Percentiles rank a stretch among this genome's conserved stretches.
phyloP scores from a whole-genome alignment of 2,329 filamentous ascomycete genomes.

The Ceratocystis smalleyi region DNA sequence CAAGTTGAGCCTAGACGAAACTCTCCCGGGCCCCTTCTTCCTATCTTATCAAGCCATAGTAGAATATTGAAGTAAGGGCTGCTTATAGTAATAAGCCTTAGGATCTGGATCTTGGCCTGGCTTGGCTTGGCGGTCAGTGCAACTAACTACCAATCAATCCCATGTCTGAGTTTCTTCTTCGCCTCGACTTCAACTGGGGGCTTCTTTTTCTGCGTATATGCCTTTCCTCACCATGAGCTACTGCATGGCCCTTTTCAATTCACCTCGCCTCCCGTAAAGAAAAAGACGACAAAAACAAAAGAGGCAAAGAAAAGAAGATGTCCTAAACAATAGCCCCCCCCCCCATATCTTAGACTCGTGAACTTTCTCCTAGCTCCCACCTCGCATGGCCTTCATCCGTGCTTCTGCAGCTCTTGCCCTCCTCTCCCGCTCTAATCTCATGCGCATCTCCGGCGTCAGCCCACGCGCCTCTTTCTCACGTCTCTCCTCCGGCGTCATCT shows the following conservation, averaged over 20 bases:
- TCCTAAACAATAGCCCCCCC: neutral
- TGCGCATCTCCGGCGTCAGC: slow-evolving; percentile 72
- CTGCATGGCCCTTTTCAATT: no score
- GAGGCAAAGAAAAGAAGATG: neutral
- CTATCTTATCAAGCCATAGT: neutral
- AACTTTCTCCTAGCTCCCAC: slow-evolving; percentile 17
- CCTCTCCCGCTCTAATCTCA: slow-evolving; percentile 71
- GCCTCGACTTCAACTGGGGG: no score
- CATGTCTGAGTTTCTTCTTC: no score
- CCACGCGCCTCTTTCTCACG: slow-evolving; percentile 73
- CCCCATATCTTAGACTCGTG: neutral
- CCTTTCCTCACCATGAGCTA: no score
- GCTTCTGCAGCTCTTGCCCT: slow-evolving; percentile 86
- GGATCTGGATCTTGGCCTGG: no score
- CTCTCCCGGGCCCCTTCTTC: neutral
- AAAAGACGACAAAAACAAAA: neutral
- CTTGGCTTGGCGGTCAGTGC: no score
- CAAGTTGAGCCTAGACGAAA: neutral
- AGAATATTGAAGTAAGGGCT: neutral
- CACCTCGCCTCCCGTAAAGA: no score
- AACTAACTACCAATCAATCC: no score
- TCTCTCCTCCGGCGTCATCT: slow-evolving; percentile 64
- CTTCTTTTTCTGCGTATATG: no score
- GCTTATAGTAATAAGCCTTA: neutral
- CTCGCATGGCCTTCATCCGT: slow-evolving; percentile 54